Evolutionary conservation across 352 stramenopile species (phyloP).

Genomic region (Halophytophthora polymorphica): DNA sequence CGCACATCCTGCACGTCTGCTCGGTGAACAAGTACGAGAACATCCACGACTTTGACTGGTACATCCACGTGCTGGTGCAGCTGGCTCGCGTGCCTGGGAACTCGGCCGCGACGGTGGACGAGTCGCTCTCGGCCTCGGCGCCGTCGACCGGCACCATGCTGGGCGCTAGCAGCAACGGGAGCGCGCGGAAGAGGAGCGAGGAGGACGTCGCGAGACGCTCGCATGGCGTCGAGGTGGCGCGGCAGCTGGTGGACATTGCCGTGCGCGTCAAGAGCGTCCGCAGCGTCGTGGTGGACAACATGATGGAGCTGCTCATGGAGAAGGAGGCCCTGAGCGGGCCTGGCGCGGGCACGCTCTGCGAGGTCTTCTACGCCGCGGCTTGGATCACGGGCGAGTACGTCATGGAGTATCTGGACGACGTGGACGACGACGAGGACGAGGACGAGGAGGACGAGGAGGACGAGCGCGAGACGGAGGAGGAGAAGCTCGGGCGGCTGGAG

Average conservation of each 20-base stretch:
- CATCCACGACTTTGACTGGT: slow-evolving; percentile 98
- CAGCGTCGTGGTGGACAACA: slow-evolving; percentile 92
- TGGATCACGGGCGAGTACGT: slow-evolving; percentile 99
- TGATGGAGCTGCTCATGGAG: slow-evolving; percentile 93
- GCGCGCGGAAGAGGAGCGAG: slow-evolving; percentile 19
- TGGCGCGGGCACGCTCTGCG: slow-evolving; percentile 80
- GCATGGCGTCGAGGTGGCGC: slow-evolving; percentile 86
- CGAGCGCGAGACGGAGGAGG: slow-evolving; percentile 61
- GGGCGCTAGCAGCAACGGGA: slow-evolving; percentile 22
- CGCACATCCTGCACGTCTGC: slow-evolving; percentile 96
- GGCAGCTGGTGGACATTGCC: slow-evolving; percentile 96
- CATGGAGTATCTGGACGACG: slow-evolving; percentile 86
- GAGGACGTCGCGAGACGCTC: slow-evolving; percentile 34
- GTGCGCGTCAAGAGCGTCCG: slow-evolving; percentile 96
- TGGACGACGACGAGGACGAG: slow-evolving; percentile 73
- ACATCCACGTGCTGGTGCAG: slow-evolving; percentile 96
- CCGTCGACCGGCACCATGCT: slow-evolving; percentile 44
- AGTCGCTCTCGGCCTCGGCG: slow-evolving; percentile 26
- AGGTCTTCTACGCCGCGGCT: slow-evolving; percentile 94
- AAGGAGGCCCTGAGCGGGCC: slow-evolving; percentile 71
- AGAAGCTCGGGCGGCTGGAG: slow-evolving; percentile 87
- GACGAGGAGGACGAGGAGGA: slow-evolving; percentile 77
- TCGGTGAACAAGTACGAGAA: slow-evolving; percentile 97
- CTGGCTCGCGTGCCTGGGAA: slow-evolving; percentile 91
- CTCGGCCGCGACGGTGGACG: slow-evolving; percentile 31